Evolutionary conservation across 371 early-diverging fungal genomes (phyloP).

Genomic region (Lichtheimia hyalospora): DNA sequence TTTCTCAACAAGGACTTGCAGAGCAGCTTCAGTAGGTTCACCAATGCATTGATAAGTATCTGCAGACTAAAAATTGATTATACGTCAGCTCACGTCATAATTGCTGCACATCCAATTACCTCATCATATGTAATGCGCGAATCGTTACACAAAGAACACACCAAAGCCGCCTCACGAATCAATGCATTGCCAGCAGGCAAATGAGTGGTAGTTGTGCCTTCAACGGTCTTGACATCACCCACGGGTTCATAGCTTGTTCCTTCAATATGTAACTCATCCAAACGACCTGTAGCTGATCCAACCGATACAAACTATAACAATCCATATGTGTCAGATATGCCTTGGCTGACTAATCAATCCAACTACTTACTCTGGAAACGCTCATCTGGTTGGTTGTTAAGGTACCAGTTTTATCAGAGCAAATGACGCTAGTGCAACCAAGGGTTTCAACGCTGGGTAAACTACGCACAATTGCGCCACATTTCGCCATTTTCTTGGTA

Average conservation of each 20-base stretch:
- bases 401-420: slow-evolving; percentile 99
- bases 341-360: background rate
- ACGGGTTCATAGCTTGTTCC: slow-evolving; percentile 87
- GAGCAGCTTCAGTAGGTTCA: slow-evolving; percentile 99
- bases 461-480: slow-evolving; percentile 95
- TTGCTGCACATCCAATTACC: slow-evolving; percentile 16
- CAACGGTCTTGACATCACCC: slow-evolving; percentile 61
- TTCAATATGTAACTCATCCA: slow-evolving; percentile 71
- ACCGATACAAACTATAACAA: slow-evolving; percentile 33
- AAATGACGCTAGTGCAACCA: slow-evolving; percentile 96
- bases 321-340: background rate
- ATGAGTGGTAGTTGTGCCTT: slow-evolving; percentile 46
- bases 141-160: slow-evolving; percentile 94
- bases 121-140: slow-evolving; percentile 80
- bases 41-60: slow-evolving; percentile 76
- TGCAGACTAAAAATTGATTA: slow-evolving; percentile 23
- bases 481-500: slow-evolving; percentile 95
- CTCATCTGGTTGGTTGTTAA: slow-evolving; percentile 98
- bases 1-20: slow-evolving; percentile 92
- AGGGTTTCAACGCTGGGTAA: slow-evolving; percentile 95
- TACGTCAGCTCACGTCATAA: background rate
- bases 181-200: slow-evolving; percentile 53
- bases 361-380: slow-evolving; percentile 64
- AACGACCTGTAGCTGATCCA: slow-evolving; percentile 37
- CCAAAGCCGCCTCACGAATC: slow-evolving; percentile 73